Evolutionary conservation across 2,329 filamentous ascomycete genomes (phyloP).

Genomic region (Pseudocercospora crystallina): DNA sequence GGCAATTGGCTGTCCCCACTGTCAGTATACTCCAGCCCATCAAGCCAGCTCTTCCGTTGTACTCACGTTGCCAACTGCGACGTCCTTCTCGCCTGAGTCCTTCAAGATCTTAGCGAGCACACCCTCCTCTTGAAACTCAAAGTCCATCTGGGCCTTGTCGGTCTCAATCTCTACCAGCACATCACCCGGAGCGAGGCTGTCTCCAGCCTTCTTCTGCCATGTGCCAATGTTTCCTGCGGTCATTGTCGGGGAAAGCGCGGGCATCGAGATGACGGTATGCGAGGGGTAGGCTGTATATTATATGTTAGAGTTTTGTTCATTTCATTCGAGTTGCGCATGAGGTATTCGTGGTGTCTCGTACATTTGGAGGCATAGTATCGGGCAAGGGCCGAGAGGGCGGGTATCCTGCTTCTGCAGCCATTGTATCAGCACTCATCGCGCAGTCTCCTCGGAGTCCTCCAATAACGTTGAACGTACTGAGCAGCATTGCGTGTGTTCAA

Average conservation of each 20-base stretch:
- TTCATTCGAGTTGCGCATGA: constrained; percentile 1
- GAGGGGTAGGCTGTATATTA: constrained; percentile 78
- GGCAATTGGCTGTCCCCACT: constrained; percentile 75
- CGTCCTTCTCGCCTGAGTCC: constrained; percentile 89
- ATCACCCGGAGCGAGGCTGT: constrained; percentile 83
- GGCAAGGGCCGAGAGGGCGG: constrained; percentile 60
- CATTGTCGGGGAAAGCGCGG: constrained; percentile 97
- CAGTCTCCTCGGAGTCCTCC: too few species aligned
- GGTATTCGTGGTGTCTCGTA: constrained; percentile 40
- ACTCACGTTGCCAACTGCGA: constrained; percentile 91
- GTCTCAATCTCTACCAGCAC: constrained; percentile 85
- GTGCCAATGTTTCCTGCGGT: constrained; percentile 90
- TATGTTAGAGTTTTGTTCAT: constrained; percentile 32
- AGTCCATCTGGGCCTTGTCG: constrained; percentile 99
- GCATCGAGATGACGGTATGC: constrained; percentile 96
- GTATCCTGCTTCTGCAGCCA: constrained; percentile 42
- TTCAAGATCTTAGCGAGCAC: constrained; percentile 91
- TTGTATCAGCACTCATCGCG: constrained; percentile 8
- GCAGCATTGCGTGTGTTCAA: constrained; percentile 36
- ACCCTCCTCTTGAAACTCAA: constrained; percentile 98
- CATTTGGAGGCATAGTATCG: constrained; percentile 70
- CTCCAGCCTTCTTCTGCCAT: constrained; percentile 97
- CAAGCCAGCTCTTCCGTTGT: not conserved
- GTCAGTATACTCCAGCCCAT: constrained; percentile 1
- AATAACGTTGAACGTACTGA: constrained; percentile 29